Base-by-base conservation (phyloP, 257 asterid genomes). In the Fraxinus excelsior region DNA sequence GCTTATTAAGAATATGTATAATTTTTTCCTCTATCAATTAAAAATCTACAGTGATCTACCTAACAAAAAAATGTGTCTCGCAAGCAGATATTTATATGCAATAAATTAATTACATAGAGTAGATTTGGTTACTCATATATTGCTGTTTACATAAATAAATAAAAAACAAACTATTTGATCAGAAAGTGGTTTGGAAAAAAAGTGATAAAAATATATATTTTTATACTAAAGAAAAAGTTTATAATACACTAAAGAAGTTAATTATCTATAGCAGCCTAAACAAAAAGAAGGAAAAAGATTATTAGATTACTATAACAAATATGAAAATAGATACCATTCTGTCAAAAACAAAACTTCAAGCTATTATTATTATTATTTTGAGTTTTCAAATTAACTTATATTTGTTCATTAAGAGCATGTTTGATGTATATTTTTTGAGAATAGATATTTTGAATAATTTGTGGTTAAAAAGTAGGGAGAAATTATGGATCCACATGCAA, bases 331-430 rank as follows among this genome's bases (percentile, higher is more conserved):
- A 2, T 44, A 42, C 53, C 18, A 2, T 44, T 13, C 19, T 12
- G 19, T 44, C 19, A 44, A 44, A 40, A 44, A 44, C 19, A 44
- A 13, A 44, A 44, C 53, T 44, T 44, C 53, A 44, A 13, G n/a
- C 53, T 32, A 32, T 32, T 35, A 4, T 35, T 4, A 5, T 35
- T 35, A 35, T 35, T 35, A 1, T 35, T 7, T 0, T 37, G 9
- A 5, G 49, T 40, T 40, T 44, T 29, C 66, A n/a, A 67, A 76
- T 34, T 58, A 78, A 62, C 65, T 25, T 37, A 21, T 76, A 11
- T 32, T 16, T n/a, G 26, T 60, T 64, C 65, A 25, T 56, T 29
- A 53, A 25, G 21, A 1, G 42, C 42, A 37, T 37, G 42, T 37
- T 37, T 37, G 42, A 0, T 37, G 42, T 37, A 37, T 1, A 37